These are phyloP conservation scores for Cercospora sp. DNA, from an alignment of 2,329 filamentous ascomycete genomes.

Conservation along the genomic window DNA sequence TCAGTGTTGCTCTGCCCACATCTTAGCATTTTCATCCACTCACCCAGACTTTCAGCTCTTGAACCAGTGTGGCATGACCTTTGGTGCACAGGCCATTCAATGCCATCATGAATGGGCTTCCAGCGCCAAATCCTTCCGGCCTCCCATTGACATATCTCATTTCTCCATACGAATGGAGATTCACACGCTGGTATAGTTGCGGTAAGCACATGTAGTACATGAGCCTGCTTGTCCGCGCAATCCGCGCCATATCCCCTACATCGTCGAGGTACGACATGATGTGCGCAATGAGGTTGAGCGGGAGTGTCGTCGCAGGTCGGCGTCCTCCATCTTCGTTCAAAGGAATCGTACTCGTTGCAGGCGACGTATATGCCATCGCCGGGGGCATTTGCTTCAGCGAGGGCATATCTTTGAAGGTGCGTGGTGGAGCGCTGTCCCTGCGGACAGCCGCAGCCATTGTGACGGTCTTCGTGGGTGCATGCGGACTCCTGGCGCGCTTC, in stretches of 20 bases:
- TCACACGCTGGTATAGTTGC: slow-evolving; percentile 59
- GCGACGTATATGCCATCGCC: slow-evolving; percentile 34
- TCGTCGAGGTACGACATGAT: slow-evolving; percentile 61
- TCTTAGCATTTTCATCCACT: not conserved
- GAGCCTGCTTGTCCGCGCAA: slow-evolving; percentile 61
- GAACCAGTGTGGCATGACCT: slow-evolving; percentile 54
- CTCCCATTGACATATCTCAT: slow-evolving; percentile 59
- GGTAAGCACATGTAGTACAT: slow-evolving; percentile 66
- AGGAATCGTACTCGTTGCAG: slow-evolving; percentile 22
- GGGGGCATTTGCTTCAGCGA: slow-evolving; percentile 25
- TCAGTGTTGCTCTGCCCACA: not conserved
- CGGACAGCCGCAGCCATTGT: not conserved
- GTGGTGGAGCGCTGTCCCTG: not conserved
- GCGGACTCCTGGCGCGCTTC: slow-evolving; percentile 9
- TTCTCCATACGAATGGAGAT: slow-evolving; percentile 58
- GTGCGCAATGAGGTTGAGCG: slow-evolving; percentile 59
- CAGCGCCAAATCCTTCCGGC: slow-evolving; percentile 62
- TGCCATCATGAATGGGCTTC: slow-evolving; percentile 64
- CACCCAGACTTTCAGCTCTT: slow-evolving; percentile 50
- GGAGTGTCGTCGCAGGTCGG: slow-evolving; percentile 42
- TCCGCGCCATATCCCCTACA: slow-evolving; percentile 57
- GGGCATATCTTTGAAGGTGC: slow-evolving; percentile 8
- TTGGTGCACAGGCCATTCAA: slow-evolving; percentile 62
- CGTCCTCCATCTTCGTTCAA: slow-evolving; percentile 11
- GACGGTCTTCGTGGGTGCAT: slow-evolving; percentile 4